Conservation (phyloP, 192 early-diverging fungal species). For the Gonapodya prolifera region DNA sequence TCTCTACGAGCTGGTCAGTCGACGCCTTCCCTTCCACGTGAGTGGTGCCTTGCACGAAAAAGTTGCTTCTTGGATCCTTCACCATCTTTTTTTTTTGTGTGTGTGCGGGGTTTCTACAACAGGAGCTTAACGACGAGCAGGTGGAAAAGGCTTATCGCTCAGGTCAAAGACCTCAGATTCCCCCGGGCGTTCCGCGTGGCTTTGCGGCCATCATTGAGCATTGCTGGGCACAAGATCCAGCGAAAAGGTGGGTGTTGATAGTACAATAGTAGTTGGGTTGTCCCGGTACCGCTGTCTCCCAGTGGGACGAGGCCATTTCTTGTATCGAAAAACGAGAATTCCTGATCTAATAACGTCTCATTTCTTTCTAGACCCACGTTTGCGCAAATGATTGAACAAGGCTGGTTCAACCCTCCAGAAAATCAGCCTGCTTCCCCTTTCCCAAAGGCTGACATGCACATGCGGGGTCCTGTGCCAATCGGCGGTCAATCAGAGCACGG, state of each 20-base stretch:
- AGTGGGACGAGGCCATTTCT: too few species aligned
- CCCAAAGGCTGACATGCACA: not conserved
- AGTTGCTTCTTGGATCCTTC: not conserved
- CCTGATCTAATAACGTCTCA: too few species aligned
- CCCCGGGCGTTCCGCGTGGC: not conserved
- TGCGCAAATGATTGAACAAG: not conserved
- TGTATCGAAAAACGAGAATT: too few species aligned
- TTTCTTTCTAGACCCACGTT: not conserved
- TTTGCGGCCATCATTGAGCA: not conserved
- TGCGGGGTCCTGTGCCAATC: not conserved
- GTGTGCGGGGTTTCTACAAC: too few species aligned
- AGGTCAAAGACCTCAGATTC: not conserved
- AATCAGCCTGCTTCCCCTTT: not conserved
- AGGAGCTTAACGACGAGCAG: not conserved
- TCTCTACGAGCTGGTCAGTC: not conserved
- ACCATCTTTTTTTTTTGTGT: not conserved
- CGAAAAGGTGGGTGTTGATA: not conserved
- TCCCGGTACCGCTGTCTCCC: too few species aligned
- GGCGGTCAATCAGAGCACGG: not conserved
- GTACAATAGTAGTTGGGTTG: too few species aligned
- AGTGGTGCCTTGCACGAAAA: not conserved
- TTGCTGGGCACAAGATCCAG: not conserved
- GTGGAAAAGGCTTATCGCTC: not conserved
- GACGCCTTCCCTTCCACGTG: not conserved
- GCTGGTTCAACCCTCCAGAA: not conserved